Evolutionary conservation across 768 basidiomycete species (phyloP), one percentile per base, ranked within the genome.

Genomic region (Hericium rajendrae): DNA sequence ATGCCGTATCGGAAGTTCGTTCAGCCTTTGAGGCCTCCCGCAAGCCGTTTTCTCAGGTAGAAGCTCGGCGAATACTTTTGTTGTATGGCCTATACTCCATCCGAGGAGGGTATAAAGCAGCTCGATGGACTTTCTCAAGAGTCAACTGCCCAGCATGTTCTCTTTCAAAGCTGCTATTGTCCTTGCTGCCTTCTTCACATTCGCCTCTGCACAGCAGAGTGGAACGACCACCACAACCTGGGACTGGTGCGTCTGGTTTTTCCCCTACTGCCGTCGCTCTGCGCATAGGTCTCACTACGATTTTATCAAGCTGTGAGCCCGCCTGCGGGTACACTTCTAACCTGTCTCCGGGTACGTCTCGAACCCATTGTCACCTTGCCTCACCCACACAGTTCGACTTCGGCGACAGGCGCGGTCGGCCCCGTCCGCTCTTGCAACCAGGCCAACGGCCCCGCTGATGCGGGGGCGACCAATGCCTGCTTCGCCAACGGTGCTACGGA

Each of bases 391-490:
- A 32, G 28, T 22, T 22, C 22, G 22, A 22, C 4, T 32, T 32
- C 28, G 28, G 8, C 28, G 28, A 10, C 48, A 61, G 60, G 62
- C 37, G 59, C 62, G 3, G 51, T 22, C 16, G 62, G 62, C 6
- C 62, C 59, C 1, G 62, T 62, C 4, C 38, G 58, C 39, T 60
- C 59, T 16, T 62, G 62, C 57, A 62, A 40, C 52, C 48, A 59
- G 54, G 41, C 8, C 41, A 58, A 60, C 59, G 61, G 59, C 22
- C 54, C 59, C 2, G 53, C 57, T 53, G 58, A 60, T 55, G 62
- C 62, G 6, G 61, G 59, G 9, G 57, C 59, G 2, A 56, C 57
- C 57, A 62, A 62, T 54, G 62, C 62, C 12, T 60, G 62, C 57
- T 60, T 62, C 59, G 59, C 61, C 40, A 55, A 56, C 13, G 61